Conservation (phyloP, 306 rosid species). For the Sphenostylis stenocarpa region DNA sequence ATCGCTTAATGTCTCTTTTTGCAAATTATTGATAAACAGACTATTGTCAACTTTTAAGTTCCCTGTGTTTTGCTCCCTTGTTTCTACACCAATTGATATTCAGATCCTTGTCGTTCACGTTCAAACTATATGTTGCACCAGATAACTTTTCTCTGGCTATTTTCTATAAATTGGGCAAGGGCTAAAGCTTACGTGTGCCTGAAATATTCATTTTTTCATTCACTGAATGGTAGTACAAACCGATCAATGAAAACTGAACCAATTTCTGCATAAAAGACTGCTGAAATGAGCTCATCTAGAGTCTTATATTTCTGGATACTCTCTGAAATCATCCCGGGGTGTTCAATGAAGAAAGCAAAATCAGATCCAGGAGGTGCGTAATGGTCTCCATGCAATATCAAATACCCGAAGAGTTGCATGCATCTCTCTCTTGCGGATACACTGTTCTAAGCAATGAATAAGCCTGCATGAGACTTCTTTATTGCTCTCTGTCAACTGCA, state of each 20-base stretch:
- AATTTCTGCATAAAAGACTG: background rate
- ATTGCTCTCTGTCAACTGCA: background rate
- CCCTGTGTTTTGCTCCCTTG: background rate
- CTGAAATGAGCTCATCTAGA: constrained; percentile 9
- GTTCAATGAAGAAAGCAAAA: background rate
- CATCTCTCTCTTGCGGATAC: background rate
- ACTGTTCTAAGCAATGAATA: background rate
- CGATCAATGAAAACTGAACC: background rate
- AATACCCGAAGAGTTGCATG: background rate
- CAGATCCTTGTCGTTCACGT: background rate
- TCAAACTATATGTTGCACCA: background rate
- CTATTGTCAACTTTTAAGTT: background rate
- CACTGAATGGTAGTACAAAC: background rate
- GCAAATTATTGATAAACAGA: constrained; percentile 2
- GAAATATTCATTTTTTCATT: background rate
- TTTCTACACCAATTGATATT: constrained; percentile 18
- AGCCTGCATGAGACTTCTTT: constrained; percentile 12
- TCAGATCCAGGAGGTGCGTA: background rate
- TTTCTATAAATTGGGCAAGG: constrained; percentile 2
- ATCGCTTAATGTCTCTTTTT: constrained; percentile 6
- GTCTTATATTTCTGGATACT: background rate
- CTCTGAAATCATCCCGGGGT: background rate
- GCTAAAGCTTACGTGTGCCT: background rate
- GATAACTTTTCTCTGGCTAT: background rate
- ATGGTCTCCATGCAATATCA: background rate